A percentile compares a stretch with the other conserved stretches of the same genome.
phyloP scores from a whole-genome alignment of 2,329 filamentous ascomycete species.

The Grosmannia huntii region DNA sequence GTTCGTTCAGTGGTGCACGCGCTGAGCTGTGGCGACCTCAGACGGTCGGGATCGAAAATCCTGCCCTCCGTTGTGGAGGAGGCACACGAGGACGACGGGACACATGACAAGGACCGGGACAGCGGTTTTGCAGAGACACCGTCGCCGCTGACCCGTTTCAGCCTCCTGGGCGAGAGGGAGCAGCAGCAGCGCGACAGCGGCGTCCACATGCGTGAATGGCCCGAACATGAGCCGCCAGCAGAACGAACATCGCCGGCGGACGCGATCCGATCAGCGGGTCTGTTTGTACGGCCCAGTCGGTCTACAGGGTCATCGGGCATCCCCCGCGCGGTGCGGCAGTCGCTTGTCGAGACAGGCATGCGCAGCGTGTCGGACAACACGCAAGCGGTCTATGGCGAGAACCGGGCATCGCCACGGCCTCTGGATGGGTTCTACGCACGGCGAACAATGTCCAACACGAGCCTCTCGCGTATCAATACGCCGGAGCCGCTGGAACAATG shows the following conservation, averaged over 20 bases:
- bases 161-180: constrained; percentile 14
- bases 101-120: constrained; percentile 21
- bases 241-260: neutral
- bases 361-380: constrained; percentile 11
- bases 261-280: neutral
- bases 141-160: constrained; percentile 16
- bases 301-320: constrained; percentile 8
- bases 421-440: constrained; percentile 1
- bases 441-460: constrained; percentile 40
- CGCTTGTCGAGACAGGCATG: neutral
- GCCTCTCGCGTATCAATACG: constrained; percentile 36
- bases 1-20: constrained; percentile 1
- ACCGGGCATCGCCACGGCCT: constrained; percentile 4
- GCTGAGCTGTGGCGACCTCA: constrained; percentile 6
- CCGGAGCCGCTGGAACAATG: constrained; percentile 37
- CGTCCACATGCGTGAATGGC: constrained; percentile 35
- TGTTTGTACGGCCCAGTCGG: neutral
- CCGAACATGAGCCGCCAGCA: neutral
- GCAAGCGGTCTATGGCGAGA: neutral
- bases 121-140: constrained; percentile 36
- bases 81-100: constrained; percentile 30
- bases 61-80: constrained; percentile 41
- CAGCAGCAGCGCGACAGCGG: constrained; percentile 37
- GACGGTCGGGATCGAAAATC: constrained; percentile 20
- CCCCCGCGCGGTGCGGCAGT: neutral